Evolutionary conservation across 108 stramenopile species (phyloP), one percentile per base, ranked within the genome.

Genomic region (Skeletonema tropicum): DNA sequence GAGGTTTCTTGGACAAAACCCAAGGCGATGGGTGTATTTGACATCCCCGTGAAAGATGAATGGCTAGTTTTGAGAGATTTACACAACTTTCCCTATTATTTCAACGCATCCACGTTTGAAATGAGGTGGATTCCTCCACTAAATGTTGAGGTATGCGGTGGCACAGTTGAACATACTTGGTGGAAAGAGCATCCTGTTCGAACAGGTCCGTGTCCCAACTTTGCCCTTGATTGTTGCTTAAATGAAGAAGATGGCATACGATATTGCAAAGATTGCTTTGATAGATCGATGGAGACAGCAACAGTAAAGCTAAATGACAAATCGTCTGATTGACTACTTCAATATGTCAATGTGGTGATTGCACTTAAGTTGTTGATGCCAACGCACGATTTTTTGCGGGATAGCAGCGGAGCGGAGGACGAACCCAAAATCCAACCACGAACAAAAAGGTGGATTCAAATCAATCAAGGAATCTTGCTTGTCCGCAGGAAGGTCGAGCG

Each of bases 21-120:
- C 61, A 75, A 63, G 65, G 79, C 79, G 42, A 70, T 80, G 67
- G 79, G 79, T 6, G 5, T 21, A 14, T 80, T 75, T 35, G 79
- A 80, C 23, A 70, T 80, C 6, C 79, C 79, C 11, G 60, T 62
- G 5, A 80, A 74, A 45, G 73, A 80, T 52, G 79, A 80, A 57
- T 80, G 79, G 79, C 46, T 41, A 15, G 15, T 80, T 13, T 74
- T 80, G 35, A 73, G 74, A 52, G 79, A 80, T 46, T 63, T 74
- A 3, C 79, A 80, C 33, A 42, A 70, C 42, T 80, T 80, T 57
- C 79, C 79, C 6, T 80, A 80, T 33, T 80, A 80, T 38, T 75
- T 64, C 61, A 80, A 80, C 38, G 67, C 79, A 39, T 41, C n/a
- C 6, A 38, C 11, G 6, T 57, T 75, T 68, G 68, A 80, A 15